Evolutionary conservation across 805 yeast species (phyloP).

Genomic region (Starmerella riodocensis): DNA sequence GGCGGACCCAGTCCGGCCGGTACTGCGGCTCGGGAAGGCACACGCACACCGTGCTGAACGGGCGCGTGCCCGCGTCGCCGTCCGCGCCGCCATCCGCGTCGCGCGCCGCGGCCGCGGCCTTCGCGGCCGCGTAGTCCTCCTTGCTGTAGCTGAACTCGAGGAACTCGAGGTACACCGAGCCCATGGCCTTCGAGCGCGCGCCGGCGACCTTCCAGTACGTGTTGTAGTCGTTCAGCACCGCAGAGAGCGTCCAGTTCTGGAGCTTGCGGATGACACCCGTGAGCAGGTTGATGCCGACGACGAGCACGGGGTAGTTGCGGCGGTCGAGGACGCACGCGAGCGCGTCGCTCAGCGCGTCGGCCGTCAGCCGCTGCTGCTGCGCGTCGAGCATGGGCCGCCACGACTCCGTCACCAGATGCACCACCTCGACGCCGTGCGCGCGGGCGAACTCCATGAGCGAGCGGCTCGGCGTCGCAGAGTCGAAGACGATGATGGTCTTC

Average conservation of each 20-base stretch:
- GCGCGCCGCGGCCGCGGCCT: no score
- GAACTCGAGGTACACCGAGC: constrained; percentile 71
- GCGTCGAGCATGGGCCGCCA: constrained; percentile 26
- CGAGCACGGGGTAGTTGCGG: constrained; percentile 49
- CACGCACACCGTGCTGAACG: no score
- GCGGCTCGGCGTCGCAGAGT: constrained; percentile 75
- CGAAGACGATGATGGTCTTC: constrained; percentile 56
- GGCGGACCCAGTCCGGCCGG: constrained; percentile 14
- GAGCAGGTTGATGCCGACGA: constrained; percentile 68
- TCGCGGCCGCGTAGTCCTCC: no score
- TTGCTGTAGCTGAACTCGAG: constrained; percentile 32
- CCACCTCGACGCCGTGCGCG: constrained; percentile 29
- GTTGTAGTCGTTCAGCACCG: constrained; percentile 74
- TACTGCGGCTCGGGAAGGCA: constrained; percentile 1
- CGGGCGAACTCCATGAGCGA: constrained; percentile 51
- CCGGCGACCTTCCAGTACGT: constrained; percentile 56
- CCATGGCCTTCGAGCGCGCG: constrained; percentile 39
- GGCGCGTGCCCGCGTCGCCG: no score
- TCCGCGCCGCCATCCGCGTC: no score
- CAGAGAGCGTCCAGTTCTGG: constrained; percentile 79
- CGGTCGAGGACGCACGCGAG: constrained; percentile 52
- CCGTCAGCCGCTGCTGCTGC: constrained; percentile 6
- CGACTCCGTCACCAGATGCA: constrained; percentile 28
- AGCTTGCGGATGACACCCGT: constrained; percentile 70
- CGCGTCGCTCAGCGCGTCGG: constrained; percentile 42